Evolutionary conservation across 2,329 filamentous ascomycete genomes (phyloP).

Genomic region (Aspergillus proliferans): DNA sequence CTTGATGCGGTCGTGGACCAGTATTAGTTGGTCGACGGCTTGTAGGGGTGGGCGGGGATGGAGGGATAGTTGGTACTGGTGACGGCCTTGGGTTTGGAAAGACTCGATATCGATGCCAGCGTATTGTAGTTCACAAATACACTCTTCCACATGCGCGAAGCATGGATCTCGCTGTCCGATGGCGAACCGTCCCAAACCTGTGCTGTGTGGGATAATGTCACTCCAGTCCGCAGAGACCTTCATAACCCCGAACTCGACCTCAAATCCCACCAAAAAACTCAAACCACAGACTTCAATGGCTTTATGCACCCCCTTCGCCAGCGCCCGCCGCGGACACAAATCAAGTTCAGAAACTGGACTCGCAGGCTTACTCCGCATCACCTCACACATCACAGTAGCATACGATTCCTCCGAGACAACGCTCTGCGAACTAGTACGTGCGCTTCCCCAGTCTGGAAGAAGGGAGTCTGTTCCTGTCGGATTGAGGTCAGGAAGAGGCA

Average conservation of each 20-base stretch:
- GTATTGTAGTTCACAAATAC: not conserved
- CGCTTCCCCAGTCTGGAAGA: not conserved
- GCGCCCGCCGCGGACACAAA: slow-evolving; percentile 5
- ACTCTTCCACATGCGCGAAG: slow-evolving; percentile 4
- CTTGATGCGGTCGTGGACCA: slow-evolving; percentile 11
- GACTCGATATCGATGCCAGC: slow-evolving; percentile 7
- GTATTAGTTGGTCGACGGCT: slow-evolving; percentile 13
- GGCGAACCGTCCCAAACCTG: not conserved
- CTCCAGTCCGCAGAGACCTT: not conserved
- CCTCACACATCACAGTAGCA: not conserved
- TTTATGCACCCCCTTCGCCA: slow-evolving; percentile 1
- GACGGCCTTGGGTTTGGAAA: slow-evolving; percentile 10
- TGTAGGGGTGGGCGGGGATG: slow-evolving; percentile 11
- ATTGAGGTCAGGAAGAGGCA: too few species aligned
- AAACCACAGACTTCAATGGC: not conserved
- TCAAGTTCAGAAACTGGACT: not conserved
- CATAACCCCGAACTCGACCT: slow-evolving; percentile 9
- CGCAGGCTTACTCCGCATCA: not conserved
- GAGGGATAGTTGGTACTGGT: slow-evolving; percentile 13
- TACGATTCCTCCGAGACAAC: not conserved
- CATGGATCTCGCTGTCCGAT: slow-evolving; percentile 3
- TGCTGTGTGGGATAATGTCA: not conserved
- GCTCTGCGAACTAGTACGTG: not conserved
- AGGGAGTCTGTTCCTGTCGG: not conserved
- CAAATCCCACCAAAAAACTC: slow-evolving; percentile 9